A percentile compares a stretch with the other conserved stretches of the same genome.
These are phyloP conservation scores for Pichia kluyveri DNA, from an alignment of 805 yeast species.

Conservation along the genomic window DNA sequence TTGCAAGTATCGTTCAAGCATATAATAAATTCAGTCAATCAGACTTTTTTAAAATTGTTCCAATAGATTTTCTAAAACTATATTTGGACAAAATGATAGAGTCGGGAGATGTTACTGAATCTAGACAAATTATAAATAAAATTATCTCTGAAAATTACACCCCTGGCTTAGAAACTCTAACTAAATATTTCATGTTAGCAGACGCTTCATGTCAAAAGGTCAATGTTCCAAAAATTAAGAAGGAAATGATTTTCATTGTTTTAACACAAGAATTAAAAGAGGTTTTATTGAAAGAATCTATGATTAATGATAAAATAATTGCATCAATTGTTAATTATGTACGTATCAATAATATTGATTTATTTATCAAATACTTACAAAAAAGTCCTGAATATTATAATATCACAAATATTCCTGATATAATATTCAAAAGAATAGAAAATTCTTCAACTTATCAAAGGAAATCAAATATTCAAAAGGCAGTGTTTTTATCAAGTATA, in stretches of 20 bases:
- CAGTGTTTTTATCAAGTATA: constrained; percentile 16
- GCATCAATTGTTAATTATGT: constrained; percentile 12
- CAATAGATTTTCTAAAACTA: constrained; percentile 1
- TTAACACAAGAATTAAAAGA: constrained; percentile 12
- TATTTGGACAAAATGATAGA: constrained; percentile 12
- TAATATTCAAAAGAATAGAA: constrained; percentile 1
- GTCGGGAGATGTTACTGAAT: constrained; percentile 12
- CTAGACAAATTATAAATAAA: constrained; percentile 11
- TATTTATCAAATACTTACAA: constrained; percentile 18
- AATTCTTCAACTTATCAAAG: background rate
- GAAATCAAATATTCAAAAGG: constrained; percentile 6
- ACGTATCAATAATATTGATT: constrained; percentile 10
- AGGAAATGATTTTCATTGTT: constrained; percentile 18
- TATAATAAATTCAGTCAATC: constrained; percentile 1
- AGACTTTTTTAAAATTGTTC: constrained; percentile 1
- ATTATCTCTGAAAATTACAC: constrained; percentile 5
- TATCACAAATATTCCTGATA: constrained; percentile 1
- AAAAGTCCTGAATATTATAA: constrained; percentile 6
- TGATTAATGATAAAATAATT: constrained; percentile 7
- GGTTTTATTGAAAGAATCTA: constrained; percentile 6
- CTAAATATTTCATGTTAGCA: constrained; percentile 13
- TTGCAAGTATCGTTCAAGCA: constrained; percentile 2
- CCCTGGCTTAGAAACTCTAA: constrained; percentile 11
- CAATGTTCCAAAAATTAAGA: constrained; percentile 10
- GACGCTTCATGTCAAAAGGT: constrained; percentile 10